Evolutionary conservation across 2,329 filamentous ascomycete genomes (phyloP), one percentile per base, ranked within the genome.

Genomic region (Hypoxylon sp.): DNA sequence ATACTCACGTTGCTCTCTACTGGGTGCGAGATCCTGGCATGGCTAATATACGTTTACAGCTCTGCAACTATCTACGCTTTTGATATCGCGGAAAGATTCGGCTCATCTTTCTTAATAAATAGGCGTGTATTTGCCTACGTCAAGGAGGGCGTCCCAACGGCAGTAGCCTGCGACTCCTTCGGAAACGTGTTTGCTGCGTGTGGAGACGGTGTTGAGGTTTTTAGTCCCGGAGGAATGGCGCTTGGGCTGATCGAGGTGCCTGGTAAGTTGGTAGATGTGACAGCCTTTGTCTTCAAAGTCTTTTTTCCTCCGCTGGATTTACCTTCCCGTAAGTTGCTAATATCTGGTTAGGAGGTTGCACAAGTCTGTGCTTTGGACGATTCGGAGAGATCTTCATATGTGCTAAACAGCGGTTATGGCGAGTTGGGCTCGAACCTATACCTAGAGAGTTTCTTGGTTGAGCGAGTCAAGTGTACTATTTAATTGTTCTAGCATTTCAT

Each of bases 101-200:
- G 73, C 1, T 75, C 80, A 2, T 79, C 79, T 0, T 84, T 84
- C 56, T 76, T 88, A 10, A 71, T 73, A 0, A 86, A 87, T 72
- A 81, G 81, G 51, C 82, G 85, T 23, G 73, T 87, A 0, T 89
- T 89, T 69, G 82, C 86, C 1, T 84, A 82, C 66, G 81, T 82
- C 0, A 79, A 81, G 34, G 76, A 76, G 0, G 85, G 85, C 0
- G 78, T 83, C 5, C 85, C 86, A 0, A 78, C 72, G 65, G 79
- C 77, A 28, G 79, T 85, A 46, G 75, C 77, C 41, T 83, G 81
- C 58, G 83, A 85, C 66, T 46, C 61, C 1, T 57, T 72, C 4
- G 84, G 83, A 1, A 84, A 84, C 64, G 80, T 86, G 1, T 86
- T 83, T 68, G 78, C 80, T 41, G 83, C 82, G 0, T 84, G 82